Base-by-base conservation (phyloP, 768 basidiomycete genomes). In the Leucocoprinus leucothites region DNA sequence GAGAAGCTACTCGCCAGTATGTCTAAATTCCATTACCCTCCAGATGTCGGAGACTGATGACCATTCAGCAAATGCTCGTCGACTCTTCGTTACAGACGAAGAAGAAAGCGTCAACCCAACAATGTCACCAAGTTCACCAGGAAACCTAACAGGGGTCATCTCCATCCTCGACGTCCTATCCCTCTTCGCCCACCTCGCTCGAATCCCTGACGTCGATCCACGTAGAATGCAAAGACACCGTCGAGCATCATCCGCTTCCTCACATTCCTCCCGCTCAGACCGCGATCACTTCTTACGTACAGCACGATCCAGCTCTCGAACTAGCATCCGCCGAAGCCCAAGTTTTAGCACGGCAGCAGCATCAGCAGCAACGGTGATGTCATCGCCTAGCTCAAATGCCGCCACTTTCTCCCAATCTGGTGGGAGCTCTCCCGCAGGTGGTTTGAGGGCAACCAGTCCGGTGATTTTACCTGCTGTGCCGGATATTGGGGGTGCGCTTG, bases 111-210 rank as follows among this genome's bases (percentile, higher is more conserved):
- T 78, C 1, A 83, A 85, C 1, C 81, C 83, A 1, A 62, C 79
- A 9, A 58, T 75, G 53, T 69, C 79, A 21, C 65, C 80, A 41
- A 62, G 70, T 53, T 56, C 67, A 47, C 67, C 78, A 4, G 77
- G 78, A 41, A 79, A 78, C 60, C 74, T 89, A 6, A 83, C 78
- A 7, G 91, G 91, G 13, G 79, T 93, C n/a, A 86, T 91, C 9
- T 91, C 91, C 13, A 79, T 88, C 56, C 88, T 90, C 21, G 91
- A 93, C 90, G 90, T 91, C 47, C 80, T 93, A 24, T 89, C 89
- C 2, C 71, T 89, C 24, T 93, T 93, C 64, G 91, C 89, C 0
- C 85, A 79, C 44, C 68, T 87, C 41, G 89, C 87, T 48, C 84
- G 87, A 57, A 78, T 93, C 34, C 75, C 84, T 1, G 79, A 87